These are phyloP conservation scores for Apiotrichum laibachii DNA, from an alignment of 1,284 basidiomycete genomes.

Conservation along the genomic window DNA sequence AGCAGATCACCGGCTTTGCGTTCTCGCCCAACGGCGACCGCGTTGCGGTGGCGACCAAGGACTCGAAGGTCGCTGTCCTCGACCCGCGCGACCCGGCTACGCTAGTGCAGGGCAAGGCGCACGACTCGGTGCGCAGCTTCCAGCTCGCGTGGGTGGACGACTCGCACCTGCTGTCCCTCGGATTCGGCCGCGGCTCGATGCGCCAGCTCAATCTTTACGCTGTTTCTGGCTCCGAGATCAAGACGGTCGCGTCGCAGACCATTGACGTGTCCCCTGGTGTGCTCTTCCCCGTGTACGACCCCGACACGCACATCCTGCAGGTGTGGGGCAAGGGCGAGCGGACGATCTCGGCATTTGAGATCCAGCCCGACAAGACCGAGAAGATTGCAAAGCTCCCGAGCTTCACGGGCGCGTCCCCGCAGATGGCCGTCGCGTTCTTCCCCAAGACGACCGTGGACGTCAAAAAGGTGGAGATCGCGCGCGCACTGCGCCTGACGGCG, in stretches of 20 bases:
- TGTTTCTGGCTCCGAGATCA: slow-evolving; percentile 25
- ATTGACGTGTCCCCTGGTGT: slow-evolving; percentile 55
- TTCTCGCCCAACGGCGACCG: slow-evolving; percentile 47
- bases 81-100: slow-evolving; percentile 44
- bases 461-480: slow-evolving; percentile 51
- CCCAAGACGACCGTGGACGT: slow-evolving; percentile 51
- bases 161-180: slow-evolving; percentile 48
- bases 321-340: slow-evolving; percentile 55
- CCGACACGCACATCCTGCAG: slow-evolving; percentile 53
- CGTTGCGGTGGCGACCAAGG: slow-evolving; percentile 53
- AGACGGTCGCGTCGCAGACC: slow-evolving; percentile 32
- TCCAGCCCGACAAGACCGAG: slow-evolving; percentile 36
- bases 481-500: slow-evolving; percentile 47
- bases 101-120: slow-evolving; percentile 33
- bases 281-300: slow-evolving; percentile 53
- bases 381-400: slow-evolving; percentile 46
- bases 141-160: slow-evolving; percentile 52
- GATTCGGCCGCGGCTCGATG: slow-evolving; percentile 52
- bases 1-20: slow-evolving; percentile 43
- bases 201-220: slow-evolving; percentile 52
- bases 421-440: slow-evolving; percentile 51
- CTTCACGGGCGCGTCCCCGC: slow-evolving; percentile 45
- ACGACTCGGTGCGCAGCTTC: slow-evolving; percentile 51
- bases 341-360: slow-evolving; percentile 50
- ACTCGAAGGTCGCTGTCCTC: slow-evolving; percentile 48